phyloP scores from a whole-genome alignment of 805 yeast species.

The Zygosaccharomyces siamensis region DNA sequence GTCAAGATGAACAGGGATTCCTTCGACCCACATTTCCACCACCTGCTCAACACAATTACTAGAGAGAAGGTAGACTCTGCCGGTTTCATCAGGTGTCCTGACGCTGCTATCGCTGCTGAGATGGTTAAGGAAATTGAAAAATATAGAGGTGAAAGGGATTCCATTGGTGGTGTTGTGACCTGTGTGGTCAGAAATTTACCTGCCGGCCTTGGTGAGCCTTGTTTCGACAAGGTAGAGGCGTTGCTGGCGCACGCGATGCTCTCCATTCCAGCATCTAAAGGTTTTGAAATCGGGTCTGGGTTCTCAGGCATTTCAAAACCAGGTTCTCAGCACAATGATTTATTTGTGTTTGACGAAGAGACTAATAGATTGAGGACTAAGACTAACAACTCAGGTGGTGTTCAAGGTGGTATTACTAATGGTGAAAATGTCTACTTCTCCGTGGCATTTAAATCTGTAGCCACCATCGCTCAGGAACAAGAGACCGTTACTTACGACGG shows the following conservation, averaged over 20 bases:
- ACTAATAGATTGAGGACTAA: constrained; percentile 68
- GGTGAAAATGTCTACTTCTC: constrained; percentile 94
- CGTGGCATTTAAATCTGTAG: constrained; percentile 97
- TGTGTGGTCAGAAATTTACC: constrained; percentile 95
- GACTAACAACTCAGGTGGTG: constrained; percentile 94
- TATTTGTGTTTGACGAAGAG: constrained; percentile 60
- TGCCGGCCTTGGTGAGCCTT: constrained; percentile 95
- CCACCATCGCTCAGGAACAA: constrained; percentile 93
- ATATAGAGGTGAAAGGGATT: constrained; percentile 80
- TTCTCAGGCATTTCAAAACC: constrained; percentile 84
- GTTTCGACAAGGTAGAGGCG: constrained; percentile 95
- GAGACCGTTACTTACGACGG: constrained; percentile 86
- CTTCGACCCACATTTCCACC: constrained; percentile 56
- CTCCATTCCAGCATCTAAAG: constrained; percentile 96
- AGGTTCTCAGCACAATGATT: constrained; percentile 92
- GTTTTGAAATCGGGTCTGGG: constrained; percentile 96
- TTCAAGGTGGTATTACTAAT: constrained; percentile 96
- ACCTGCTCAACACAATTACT: constrained; percentile 68
- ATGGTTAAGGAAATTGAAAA: constrained; percentile 87
- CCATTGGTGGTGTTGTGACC: constrained; percentile 97
- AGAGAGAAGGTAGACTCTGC: constrained; percentile 82
- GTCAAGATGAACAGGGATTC: constrained; percentile 73
- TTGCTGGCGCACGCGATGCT: constrained; percentile 95
- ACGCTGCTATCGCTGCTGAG: constrained; percentile 55
- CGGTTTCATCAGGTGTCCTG: constrained; percentile 95